These are phyloP conservation scores for Cordyceps javanica DNA, from an alignment of 2,329 filamentous ascomycete species.

Conservation along the genomic window DNA sequence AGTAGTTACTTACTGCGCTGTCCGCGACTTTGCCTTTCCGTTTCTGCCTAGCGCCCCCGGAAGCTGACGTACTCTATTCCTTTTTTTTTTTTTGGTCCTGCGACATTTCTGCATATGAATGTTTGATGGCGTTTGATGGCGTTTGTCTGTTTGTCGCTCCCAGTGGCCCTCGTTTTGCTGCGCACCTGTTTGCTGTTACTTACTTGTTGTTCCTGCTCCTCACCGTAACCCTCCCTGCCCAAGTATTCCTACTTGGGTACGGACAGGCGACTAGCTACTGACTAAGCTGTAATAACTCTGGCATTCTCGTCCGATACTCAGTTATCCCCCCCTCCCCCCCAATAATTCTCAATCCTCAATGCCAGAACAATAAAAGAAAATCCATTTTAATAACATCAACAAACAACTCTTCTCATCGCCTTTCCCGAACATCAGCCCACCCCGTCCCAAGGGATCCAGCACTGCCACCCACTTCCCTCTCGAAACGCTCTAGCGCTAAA, in stretches of 20 bases:
- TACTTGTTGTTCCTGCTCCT: no score
- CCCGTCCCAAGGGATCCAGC: background rate
- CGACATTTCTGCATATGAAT: no score
- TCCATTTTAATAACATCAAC: background rate
- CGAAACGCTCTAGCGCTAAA: background rate
- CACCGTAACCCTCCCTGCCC: no score
- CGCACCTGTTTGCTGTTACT: no score
- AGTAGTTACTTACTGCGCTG: background rate
- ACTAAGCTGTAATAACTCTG: background rate
- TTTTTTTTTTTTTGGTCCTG: no score
- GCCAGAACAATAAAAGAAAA: background rate
- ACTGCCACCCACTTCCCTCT: background rate
- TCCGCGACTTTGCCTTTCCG: no score
- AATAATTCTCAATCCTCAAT: background rate
- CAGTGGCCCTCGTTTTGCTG: background rate
- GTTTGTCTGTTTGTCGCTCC: background rate
- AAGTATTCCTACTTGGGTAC: no score
- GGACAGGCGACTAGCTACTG: no score
- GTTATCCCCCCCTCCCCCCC: no score
- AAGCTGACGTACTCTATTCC: background rate
- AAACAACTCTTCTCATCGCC: background rate
- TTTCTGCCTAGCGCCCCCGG: background rate
- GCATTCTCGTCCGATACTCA: no score
- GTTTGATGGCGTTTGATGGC: no score
- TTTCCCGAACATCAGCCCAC: background rate